A percentile compares a stretch with the other conserved stretches of the same genome.
phyloP scores from a whole-genome alignment of 305 asterid species.

The Solanum hybrid region DNA sequence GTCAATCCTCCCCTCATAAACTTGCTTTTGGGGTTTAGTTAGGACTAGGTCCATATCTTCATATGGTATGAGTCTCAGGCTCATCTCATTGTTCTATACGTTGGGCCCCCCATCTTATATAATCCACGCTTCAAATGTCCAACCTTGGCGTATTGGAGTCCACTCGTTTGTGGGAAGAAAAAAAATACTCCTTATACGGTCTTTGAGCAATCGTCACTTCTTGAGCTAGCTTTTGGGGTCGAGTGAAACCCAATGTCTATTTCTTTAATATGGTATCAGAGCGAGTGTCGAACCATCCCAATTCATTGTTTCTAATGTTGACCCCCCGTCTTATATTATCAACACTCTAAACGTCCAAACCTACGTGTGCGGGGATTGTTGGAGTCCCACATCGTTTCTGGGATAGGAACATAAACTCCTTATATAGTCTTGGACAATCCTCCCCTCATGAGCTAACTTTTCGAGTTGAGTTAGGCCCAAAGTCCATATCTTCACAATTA shows the following conservation, averaged over 20 bases:
- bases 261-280: not conserved
- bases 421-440: not conserved
- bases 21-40: not conserved
- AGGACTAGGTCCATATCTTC: not conserved
- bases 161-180: not conserved
- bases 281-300: not conserved
- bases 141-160: not conserved
- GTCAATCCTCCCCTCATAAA: not conserved
- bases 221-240: not conserved
- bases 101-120: not conserved
- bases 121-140: not conserved
- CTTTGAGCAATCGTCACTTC: not conserved
- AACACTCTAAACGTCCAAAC: not conserved
- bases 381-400: not conserved
- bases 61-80: not conserved
- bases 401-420: not conserved
- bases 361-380: not conserved
- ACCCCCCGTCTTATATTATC: not conserved
- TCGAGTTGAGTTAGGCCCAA: not conserved
- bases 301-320: not conserved
- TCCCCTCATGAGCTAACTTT: not conserved
- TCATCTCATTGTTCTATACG: not conserved
- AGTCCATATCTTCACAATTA: not conserved
- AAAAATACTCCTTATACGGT: not conserved
- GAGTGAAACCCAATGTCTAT: too few species aligned